Conservation (phyloP, 306 rosid genomes). For the Glycyrrhiza uralensis region DNA sequence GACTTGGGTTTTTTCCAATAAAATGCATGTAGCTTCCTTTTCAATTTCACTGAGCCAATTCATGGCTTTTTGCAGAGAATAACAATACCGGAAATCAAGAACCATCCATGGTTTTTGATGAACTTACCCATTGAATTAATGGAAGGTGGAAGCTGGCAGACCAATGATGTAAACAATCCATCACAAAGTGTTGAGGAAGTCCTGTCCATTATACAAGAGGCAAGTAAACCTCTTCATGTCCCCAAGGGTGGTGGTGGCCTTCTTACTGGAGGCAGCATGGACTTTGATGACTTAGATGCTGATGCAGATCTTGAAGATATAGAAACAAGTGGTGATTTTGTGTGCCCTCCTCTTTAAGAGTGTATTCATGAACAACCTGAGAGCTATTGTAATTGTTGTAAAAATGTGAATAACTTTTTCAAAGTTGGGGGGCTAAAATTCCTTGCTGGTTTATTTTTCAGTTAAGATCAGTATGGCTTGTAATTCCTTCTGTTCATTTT, state of each 20-base stretch:
- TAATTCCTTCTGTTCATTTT: not conserved
- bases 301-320: constrained; percentile 61
- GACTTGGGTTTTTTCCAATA: too few species aligned
- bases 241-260: constrained; percentile 40
- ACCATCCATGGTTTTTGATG: constrained; percentile 73
- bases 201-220: constrained; percentile 62
- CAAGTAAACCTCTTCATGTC: constrained; percentile 38
- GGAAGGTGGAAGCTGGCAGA: constrained; percentile 78
- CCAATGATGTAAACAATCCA: constrained; percentile 54
- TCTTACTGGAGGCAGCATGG: constrained; percentile 60
- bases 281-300: constrained; percentile 65
- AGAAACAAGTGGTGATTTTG: constrained; percentile 67
- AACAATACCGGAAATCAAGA: constrained; percentile 62
- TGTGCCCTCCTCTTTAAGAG: constrained; percentile 41
- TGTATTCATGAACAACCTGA: constrained; percentile 21
- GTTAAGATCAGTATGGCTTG: not conserved
- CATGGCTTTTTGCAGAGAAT: constrained; percentile 56
- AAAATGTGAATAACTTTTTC: constrained; percentile 14
- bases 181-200: constrained; percentile 69
- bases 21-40: constrained; percentile 12
- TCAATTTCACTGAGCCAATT: constrained; percentile 1
- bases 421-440: constrained; percentile 6
- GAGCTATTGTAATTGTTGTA: not conserved
- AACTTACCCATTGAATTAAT: constrained; percentile 64
- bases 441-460: constrained; percentile 9